Evolutionary conservation across 306 rosid genomes (phyloP).

Genomic region (Myrica gale): DNA sequence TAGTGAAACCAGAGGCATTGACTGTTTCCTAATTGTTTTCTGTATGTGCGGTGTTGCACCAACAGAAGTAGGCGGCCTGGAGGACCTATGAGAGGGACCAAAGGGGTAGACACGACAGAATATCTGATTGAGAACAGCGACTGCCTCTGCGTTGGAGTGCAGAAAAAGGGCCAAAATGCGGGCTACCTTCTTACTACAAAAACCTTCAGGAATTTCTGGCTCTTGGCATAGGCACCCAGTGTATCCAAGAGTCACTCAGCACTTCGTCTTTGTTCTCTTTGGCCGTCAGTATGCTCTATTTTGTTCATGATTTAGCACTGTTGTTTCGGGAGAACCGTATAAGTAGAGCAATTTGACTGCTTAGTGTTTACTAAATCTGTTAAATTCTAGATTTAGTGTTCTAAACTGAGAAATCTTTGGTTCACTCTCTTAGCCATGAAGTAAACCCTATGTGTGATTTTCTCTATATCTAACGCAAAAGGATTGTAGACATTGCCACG

Average conservation of each 20-base stretch:
- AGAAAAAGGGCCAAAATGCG: constrained; percentile 73
- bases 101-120: constrained; percentile 69
- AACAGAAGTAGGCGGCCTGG: constrained; percentile 54
- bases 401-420: background rate
- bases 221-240: constrained; percentile 49
- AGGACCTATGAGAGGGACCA: constrained; percentile 42
- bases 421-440: constrained; percentile 8
- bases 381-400: background rate
- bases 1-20: no score
- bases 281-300: background rate
- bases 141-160: constrained; percentile 78
- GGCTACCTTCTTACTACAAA: constrained; percentile 80
- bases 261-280: background rate
- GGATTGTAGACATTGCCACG: constrained; percentile 19
- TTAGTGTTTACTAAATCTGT: constrained; percentile 1
- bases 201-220: constrained; percentile 89
- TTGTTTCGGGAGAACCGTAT: no score
- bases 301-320: background rate
- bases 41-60: background rate
- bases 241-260: background rate
- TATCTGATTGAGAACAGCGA: constrained; percentile 72
- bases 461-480: background rate
- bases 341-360: constrained; percentile 1
- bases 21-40: background rate
- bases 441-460: constrained; percentile 1